A percentile compares a stretch with the other conserved stretches of the same genome.
phyloP scores from a whole-genome alignment of 2,329 filamentous ascomycete species.

The Didymellaceae sp. region DNA sequence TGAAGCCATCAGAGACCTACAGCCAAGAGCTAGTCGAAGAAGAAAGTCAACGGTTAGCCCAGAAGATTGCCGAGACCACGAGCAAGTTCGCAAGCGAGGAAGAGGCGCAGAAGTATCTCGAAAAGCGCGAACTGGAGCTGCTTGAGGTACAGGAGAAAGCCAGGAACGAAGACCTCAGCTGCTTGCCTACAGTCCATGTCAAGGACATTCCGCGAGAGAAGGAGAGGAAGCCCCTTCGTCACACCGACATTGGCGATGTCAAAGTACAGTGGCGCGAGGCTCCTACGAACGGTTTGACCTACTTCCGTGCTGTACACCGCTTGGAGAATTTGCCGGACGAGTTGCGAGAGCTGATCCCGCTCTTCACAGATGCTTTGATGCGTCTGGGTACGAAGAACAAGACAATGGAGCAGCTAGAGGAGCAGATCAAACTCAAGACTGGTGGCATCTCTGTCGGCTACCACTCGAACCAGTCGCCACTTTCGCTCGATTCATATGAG shows the following conservation, averaged over 20 bases:
- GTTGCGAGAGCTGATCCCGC: slow-evolving; percentile 79
- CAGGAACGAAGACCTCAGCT: slow-evolving; percentile 82
- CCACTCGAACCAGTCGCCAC: slow-evolving; percentile 79
- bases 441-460: slow-evolving; percentile 87
- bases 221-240: slow-evolving; percentile 72
- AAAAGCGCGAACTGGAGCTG: slow-evolving; percentile 79
- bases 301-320: slow-evolving; percentile 87
- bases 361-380: slow-evolving; percentile 94
- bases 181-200: slow-evolving; percentile 85
- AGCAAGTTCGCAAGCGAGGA: slow-evolving; percentile 73
- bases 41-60: slow-evolving; percentile 75
- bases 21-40: slow-evolving; percentile 75
- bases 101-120: slow-evolving; percentile 73
- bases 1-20: slow-evolving; percentile 82
- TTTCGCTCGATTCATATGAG: slow-evolving; percentile 70
- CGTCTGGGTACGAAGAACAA: slow-evolving; percentile 86
- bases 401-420: slow-evolving; percentile 93
- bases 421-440: slow-evolving; percentile 94
- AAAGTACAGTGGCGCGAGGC: slow-evolving; percentile 90
- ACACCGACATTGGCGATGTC: slow-evolving; percentile 64
- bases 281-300: slow-evolving; percentile 93
- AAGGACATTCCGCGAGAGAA: slow-evolving; percentile 84
- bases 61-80: slow-evolving; percentile 74
- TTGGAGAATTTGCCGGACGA: slow-evolving; percentile 83
- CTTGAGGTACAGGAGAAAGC: slow-evolving; percentile 84